phyloP scores from a whole-genome alignment of 345 rosid species.

The sweet orange (Citrus sinensis) region DNA sequence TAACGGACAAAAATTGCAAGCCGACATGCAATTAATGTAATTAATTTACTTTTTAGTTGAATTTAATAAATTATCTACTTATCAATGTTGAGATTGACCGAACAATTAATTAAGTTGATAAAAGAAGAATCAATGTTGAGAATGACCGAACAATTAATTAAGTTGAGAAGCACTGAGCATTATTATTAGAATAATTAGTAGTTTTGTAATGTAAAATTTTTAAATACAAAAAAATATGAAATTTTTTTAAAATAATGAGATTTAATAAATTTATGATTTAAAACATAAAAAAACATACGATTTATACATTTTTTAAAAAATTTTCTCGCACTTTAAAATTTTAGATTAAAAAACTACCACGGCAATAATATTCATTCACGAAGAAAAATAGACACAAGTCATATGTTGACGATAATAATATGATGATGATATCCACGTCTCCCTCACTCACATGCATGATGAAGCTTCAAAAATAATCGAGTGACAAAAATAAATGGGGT shows the following conservation, averaged over 20 bases:
- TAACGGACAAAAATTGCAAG: background rate
- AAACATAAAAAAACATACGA: no score
- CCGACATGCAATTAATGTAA: background rate
- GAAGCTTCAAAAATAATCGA: background rate
- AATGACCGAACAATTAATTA: background rate
- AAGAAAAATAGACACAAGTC: background rate
- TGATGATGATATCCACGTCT: background rate
- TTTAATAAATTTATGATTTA: no score
- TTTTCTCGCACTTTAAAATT: no score
- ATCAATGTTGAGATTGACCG: no score
- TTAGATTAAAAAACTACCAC: fast-evolving
- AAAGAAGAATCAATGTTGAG: background rate
- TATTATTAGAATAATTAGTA: no score
- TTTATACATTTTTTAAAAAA: no score
- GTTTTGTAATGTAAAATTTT: fast-evolving
- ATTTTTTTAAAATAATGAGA: no score
- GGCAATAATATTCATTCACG: no score
- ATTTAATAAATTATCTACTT: background rate
- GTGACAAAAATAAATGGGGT: background rate
- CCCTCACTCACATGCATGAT: background rate
- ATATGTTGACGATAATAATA: background rate
- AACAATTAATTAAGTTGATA: background rate
- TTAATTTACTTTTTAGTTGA: background rate
- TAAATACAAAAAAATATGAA: no score
- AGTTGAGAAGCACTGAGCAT: no score